These are phyloP conservation scores for Orobanche coerulescens DNA, from an alignment of 257 asterid species.

Conservation along the genomic window DNA sequence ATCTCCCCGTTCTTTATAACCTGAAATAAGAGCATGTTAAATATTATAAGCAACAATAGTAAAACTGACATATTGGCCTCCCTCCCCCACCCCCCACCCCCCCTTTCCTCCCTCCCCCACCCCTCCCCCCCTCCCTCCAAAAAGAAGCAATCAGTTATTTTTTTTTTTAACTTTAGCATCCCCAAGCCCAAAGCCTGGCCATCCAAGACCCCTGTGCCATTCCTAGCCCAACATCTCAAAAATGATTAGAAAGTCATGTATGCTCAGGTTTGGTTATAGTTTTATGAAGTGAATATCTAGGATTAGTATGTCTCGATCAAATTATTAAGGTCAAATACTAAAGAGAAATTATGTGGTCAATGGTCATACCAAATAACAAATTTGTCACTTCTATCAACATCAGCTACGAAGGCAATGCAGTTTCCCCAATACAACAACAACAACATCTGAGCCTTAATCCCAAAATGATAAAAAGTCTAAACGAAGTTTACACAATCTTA, in stretches of 20 bases:
- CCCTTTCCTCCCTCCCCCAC: too few species aligned
- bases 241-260: neutral
- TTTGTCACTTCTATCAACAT: neutral
- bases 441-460: too few species aligned
- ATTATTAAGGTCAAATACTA: neutral
- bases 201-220: too few species aligned
- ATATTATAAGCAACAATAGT: slow-evolving; percentile 10
- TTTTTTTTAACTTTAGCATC: too few species aligned
- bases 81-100: neutral
- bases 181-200: too few species aligned
- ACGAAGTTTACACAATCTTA: too few species aligned
- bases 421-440: neutral
- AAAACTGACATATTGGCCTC: slow-evolving; percentile 5
- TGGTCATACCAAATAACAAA: neutral
- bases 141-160: too few species aligned
- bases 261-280: neutral
- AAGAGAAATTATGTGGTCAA: neutral
- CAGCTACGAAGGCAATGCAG: neutral
- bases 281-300: neutral
- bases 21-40: slow-evolving; percentile 30
- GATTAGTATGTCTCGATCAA: neutral
- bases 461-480: too few species aligned
- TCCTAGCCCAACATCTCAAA: neutral
- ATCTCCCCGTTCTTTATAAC: slow-evolving; percentile 98
- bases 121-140: too few species aligned